phyloP scores from a whole-genome alignment of 2,329 filamentous ascomycete genomes.

The Hymenoscyphus infarciens region DNA sequence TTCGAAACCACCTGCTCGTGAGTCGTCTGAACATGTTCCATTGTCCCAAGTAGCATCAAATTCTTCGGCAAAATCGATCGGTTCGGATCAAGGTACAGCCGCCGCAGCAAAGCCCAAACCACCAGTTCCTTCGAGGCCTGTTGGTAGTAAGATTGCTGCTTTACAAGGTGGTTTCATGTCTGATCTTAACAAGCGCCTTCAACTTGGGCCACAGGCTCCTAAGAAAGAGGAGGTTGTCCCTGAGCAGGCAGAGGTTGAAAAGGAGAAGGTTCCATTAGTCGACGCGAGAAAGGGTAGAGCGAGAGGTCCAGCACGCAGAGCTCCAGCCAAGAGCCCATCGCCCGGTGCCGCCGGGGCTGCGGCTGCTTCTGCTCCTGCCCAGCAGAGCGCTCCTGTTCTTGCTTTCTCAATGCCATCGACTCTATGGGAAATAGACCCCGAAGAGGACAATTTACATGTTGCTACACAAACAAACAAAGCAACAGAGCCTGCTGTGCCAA shows the following conservation, averaged over 20 bases:
- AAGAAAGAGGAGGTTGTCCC: slow-evolving; percentile 67
- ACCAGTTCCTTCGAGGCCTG: slow-evolving; percentile 71
- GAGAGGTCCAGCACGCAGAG: slow-evolving; percentile 77
- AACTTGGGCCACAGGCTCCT: slow-evolving; percentile 75
- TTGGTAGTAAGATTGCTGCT: slow-evolving; percentile 82
- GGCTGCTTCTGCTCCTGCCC: slow-evolving; percentile 5
- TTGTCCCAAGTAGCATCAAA: slow-evolving; percentile 27
- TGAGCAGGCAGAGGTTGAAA: slow-evolving; percentile 54
- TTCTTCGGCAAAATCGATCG: slow-evolving; percentile 35
- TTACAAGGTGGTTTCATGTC: slow-evolving; percentile 90
- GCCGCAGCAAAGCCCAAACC: slow-evolving; percentile 70
- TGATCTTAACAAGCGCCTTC: slow-evolving; percentile 85
- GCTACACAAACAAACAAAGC: slow-evolving; percentile 17
- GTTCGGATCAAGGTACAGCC: slow-evolving; percentile 41
- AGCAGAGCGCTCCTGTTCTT: slow-evolving; percentile 16
- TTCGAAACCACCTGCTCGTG: slow-evolving; percentile 50
- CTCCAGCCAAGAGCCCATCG: slow-evolving; percentile 48
- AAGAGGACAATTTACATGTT: slow-evolving; percentile 39
- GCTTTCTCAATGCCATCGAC: slow-evolving; percentile 36
- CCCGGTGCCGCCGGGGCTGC: slow-evolving; percentile 17
- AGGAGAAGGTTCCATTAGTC: slow-evolving; percentile 72
- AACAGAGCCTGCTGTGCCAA: slow-evolving; percentile 1
- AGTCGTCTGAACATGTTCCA: slow-evolving; percentile 34
- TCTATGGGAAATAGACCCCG: slow-evolving; percentile 42
- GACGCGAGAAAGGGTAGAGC: slow-evolving; percentile 91